These are phyloP conservation scores for Blepharisma undulans DNA, from an alignment of 169 alveolate species.

Conservation along the genomic window DNA sequence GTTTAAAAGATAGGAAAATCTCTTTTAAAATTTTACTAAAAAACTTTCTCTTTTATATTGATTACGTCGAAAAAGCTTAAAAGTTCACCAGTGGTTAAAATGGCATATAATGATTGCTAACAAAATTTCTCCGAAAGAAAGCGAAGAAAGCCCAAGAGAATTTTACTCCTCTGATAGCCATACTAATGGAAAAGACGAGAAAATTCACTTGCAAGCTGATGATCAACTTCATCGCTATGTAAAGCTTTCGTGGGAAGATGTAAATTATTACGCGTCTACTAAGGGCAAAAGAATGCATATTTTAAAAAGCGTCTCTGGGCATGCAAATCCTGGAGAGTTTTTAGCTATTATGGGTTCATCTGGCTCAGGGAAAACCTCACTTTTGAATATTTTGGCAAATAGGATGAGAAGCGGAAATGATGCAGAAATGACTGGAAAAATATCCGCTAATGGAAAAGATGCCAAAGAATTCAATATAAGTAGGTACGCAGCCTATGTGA, in stretches of 20 bases:
- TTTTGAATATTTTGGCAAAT: slow-evolving; percentile 67
- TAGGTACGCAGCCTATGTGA: slow-evolving; percentile 68
- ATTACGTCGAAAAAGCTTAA: background rate
- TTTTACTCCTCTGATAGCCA: background rate
- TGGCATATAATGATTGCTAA: background rate
- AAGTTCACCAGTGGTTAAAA: background rate
- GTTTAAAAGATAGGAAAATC: no score
- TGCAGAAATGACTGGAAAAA: slow-evolving; percentile 61
- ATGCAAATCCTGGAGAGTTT: slow-evolving; percentile 56
- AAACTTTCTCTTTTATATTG: no score
- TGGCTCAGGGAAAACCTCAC: slow-evolving; percentile 82
- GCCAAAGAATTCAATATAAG: slow-evolving; percentile 41
- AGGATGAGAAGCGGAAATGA: slow-evolving; percentile 47
- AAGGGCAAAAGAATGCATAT: background rate
- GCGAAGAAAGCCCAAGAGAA: background rate
- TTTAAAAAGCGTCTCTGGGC: slow-evolving; percentile 43
- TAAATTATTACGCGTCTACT: background rate
- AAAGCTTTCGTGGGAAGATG: slow-evolving; percentile 29
- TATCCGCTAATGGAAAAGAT: slow-evolving; percentile 52
- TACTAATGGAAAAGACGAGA: background rate
- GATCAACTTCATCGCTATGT: background rate
- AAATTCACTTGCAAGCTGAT: background rate
- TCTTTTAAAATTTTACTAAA: no score
- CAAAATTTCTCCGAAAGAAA: background rate
- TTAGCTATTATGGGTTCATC: slow-evolving; percentile 67